These are phyloP conservation scores for Colletotrichum gigasporum DNA, from an alignment of 2,329 filamentous ascomycete genomes.

Conservation along the genomic window DNA sequence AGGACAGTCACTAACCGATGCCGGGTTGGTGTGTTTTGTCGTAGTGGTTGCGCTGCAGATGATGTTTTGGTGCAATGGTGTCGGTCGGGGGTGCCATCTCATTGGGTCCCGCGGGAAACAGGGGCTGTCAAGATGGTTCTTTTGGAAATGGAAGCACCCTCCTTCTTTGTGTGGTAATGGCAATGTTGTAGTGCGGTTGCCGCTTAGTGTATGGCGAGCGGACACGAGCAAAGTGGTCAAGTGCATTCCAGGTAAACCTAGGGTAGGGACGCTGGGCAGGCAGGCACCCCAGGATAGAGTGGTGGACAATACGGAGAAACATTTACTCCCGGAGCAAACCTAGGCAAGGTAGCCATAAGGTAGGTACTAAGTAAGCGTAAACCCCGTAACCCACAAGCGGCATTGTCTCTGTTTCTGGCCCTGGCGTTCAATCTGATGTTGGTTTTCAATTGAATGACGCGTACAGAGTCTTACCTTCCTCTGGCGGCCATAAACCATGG, in stretches of 20 bases:
- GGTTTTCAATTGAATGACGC: conserved; percentile 13
- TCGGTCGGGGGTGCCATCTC: background rate
- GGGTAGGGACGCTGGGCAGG: no score
- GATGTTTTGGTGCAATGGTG: background rate
- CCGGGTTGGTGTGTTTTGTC: background rate
- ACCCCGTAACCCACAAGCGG: no score
- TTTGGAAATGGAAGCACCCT: background rate
- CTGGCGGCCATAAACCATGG: background rate
- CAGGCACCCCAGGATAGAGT: no score
- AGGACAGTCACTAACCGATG: background rate
- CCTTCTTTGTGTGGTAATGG: background rate
- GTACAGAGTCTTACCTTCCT: background rate
- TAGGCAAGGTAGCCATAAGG: no score
- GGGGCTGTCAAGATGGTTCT: background rate
- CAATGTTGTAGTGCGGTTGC: background rate
- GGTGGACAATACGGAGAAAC: background rate
- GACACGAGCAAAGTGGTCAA: no score
- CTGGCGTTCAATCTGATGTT: background rate
- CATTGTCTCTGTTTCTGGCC: background rate
- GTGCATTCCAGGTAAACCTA: background rate
- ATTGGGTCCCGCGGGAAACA: background rate
- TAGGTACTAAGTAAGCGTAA: no score
- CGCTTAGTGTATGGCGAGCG: background rate
- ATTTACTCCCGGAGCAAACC: background rate
- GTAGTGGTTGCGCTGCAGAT: background rate